Evolutionary conservation across 2,329 filamentous ascomycete species (phyloP), one percentile per base, ranked within the genome.

Genomic region (Ophiostoma piceae): DNA sequence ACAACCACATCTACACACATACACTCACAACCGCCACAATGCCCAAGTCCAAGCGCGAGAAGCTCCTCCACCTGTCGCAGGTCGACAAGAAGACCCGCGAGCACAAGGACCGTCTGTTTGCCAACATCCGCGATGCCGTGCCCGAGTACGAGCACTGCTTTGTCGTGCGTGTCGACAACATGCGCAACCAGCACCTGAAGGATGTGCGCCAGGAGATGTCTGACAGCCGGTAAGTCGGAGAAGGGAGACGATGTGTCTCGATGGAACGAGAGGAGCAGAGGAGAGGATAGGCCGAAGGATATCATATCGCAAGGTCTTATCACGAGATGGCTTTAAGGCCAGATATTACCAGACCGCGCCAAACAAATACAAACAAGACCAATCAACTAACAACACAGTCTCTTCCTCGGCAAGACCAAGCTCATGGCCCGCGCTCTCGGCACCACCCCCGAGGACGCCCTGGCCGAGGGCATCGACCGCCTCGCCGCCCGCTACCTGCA

Each of bases 361-460:
- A 29, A 29, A 29, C 26, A 29, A 29, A 29, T 29, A 29, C 26
- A 29, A 29, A 29, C 26, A 29, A 29, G 26, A 29, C 26, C 26
- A 29, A 29, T 29, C 26, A n/a, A 29, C 66, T 67, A 29, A 67
- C 66, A n/a, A 29, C 26, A 12, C 76, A 95, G 94, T 76, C 84
- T 99, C 79, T 98, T 98, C 88, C 98, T 97, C 81, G 95, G 94
- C 82, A 99, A 98, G 84, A 98, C 94, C 71, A 98, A 98, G 83
- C 94, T 99, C 80, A 98, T 98, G 93, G 89, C 92, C 76, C 94
- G 95, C 82, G 94, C 95, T 70, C 90, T 99, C 35, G 95, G 95
- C 77, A 86, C 87, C 74, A 89, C 84, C 69, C 85, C 88, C 74
- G 90, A 91, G 77, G 90, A 92, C 76, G 92, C 94, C 81, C 87